Evolutionary conservation across 306 rosid genomes (phyloP), one percentile per base, ranked within the genome.

Genomic region (barrel medic (Medicago truncatula)): DNA sequence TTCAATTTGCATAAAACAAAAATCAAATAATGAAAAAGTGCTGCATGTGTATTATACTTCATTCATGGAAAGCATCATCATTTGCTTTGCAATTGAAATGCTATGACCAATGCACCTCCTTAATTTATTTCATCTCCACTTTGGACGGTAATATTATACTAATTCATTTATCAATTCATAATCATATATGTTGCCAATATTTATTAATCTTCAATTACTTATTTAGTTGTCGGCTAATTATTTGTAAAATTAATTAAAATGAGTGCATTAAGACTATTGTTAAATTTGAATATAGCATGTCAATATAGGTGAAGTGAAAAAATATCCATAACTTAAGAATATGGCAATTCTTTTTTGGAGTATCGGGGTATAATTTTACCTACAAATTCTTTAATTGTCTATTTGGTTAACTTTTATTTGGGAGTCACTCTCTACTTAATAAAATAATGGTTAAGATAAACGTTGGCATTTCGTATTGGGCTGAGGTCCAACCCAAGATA

Each of bases 1-100:
- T 34, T 34, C 38, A 34, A 34, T 34, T 34, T 34, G 38, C 7
- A 34, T 34, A 34, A 4, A 34, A 34, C 1, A 57, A 47, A 58
- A 80, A 64, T 23, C 34, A 71, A 77, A 71, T 74, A 43, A 85
- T 80, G 9, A 80, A 71, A 38, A 36, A 73, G 62, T 75, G 43
- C 13, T 74, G 8, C 38, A 23, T 23, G 11, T 57, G 53, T 69
- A 39, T 71, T 54, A 34, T 34, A 70, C 44, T 69, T 68, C 74
- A 47, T 81, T 87, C 81, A 78, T 88, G 86, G 90, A 85, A 85
- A 83, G 57, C 96, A 90, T 90, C 91, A 92, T 94, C 73, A 85
- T 85, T 75, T 40, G 60, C 18, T 28, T 16, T 8, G 39, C 79
- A 68, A 80, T 73, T 61, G 23, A 65, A 76, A 54, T 81, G 40